These are phyloP conservation scores for Teunomyces atbi DNA, from an alignment of 805 yeast genomes.

Conservation along the genomic window DNA sequence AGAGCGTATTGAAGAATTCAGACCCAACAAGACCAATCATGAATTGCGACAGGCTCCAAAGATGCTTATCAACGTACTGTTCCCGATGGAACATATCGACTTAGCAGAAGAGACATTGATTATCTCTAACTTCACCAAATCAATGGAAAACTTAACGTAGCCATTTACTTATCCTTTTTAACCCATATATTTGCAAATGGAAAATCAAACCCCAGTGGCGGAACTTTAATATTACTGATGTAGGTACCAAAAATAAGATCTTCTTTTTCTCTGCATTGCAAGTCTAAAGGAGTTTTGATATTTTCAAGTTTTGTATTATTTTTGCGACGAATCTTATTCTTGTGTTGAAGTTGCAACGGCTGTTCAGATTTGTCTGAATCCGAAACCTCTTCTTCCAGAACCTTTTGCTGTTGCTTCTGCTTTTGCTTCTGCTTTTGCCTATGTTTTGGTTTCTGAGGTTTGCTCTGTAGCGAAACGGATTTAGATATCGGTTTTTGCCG, in stretches of 20 bases:
- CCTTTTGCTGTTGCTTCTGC: too few relatives aligned
- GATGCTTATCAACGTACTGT: not conserved
- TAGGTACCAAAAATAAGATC: constrained; percentile 1
- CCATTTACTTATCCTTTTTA: not conserved
- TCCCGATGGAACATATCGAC: not conserved
- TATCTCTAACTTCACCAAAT: not conserved
- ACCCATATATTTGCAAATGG: not conserved
- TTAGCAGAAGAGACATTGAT: constrained; percentile 1
- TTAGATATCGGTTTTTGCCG: not conserved
- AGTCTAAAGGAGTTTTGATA: not conserved
- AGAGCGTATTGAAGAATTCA: constrained; percentile 23
- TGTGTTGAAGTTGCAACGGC: not conserved
- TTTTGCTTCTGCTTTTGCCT: too few relatives aligned
- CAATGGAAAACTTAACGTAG: not conserved
- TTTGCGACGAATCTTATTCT: constrained; percentile 1
- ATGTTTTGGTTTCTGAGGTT: too few relatives aligned
- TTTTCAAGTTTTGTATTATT: not conserved
- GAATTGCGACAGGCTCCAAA: constrained; percentile 34
- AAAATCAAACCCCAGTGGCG: constrained; percentile 3
- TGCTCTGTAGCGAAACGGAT: too few relatives aligned
- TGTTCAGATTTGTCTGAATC: not conserved
- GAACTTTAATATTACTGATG: not conserved
- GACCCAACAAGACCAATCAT: constrained; percentile 27
- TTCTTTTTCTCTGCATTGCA: not conserved
- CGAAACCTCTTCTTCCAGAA: not conserved